Percentiles rank a stretch among this genome's conserved stretches.
phyloP scores from a whole-genome alignment of 805 yeast species.

The Metschnikowia arizonensis region DNA sequence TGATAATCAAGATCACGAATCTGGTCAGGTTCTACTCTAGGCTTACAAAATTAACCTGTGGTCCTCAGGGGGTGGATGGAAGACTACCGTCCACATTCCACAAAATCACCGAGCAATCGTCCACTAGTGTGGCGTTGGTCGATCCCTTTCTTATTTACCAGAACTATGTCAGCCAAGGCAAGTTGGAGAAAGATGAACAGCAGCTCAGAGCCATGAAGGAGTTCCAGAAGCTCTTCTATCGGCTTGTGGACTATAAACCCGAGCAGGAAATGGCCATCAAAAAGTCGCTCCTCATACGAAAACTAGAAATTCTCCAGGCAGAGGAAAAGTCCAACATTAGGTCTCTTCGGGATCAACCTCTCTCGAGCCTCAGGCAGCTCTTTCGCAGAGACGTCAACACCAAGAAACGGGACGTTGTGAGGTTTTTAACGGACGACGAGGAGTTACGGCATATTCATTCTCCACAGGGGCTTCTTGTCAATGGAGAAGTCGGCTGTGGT shows the following conservation, averaged over 20 bases:
- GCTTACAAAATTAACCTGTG: constrained; percentile 14
- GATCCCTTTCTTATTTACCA: constrained; percentile 62
- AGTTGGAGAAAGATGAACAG: constrained; percentile 50
- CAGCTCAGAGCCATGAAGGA: constrained; percentile 62
- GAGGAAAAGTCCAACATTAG: constrained; percentile 16
- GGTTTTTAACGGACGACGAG: constrained; percentile 56
- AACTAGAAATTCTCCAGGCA: constrained; percentile 33
- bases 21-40: neutral
- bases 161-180: constrained; percentile 48
- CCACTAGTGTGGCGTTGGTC: constrained; percentile 40
- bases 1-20: no score
- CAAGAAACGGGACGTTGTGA: constrained; percentile 38
- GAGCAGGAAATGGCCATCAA: constrained; percentile 43
- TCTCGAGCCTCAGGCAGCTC: constrained; percentile 10
- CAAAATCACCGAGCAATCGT: neutral
- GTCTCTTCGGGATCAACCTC: constrained; percentile 15
- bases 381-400: constrained; percentile 31
- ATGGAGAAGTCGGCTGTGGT: constrained; percentile 72
- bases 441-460: constrained; percentile 50
- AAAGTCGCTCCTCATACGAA: constrained; percentile 37
- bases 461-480: constrained; percentile 61
- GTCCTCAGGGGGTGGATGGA: constrained; percentile 39
- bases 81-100: constrained; percentile 23
- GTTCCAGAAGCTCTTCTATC: constrained; percentile 54
- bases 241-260: constrained; percentile 59